These are phyloP conservation scores for Pseudocercospora musae DNA, from an alignment of 2,329 filamentous ascomycete species.

Conservation along the genomic window DNA sequence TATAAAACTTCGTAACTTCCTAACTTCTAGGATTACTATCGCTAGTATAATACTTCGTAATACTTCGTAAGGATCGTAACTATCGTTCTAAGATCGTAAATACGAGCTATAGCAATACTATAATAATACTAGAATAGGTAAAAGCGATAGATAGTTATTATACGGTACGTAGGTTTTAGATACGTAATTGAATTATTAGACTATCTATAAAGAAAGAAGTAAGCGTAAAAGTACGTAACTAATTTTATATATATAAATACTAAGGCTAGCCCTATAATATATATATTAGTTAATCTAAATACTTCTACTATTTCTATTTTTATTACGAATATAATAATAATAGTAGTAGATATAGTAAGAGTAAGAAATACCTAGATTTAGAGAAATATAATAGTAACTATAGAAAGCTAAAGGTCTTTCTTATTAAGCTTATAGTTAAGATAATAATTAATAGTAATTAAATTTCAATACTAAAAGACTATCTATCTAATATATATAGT, in stretches of 20 bases:
- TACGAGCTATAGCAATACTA: background rate
- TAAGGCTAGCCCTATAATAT: background rate
- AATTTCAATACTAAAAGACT: too few species aligned
- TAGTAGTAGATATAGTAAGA: too few species aligned
- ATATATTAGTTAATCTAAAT: too few species aligned
- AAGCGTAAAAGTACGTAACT: background rate
- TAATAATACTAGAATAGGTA: background rate
- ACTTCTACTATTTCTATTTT: too few species aligned
- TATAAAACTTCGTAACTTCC: background rate
- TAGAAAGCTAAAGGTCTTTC: too few species aligned
- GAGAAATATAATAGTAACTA: too few species aligned
- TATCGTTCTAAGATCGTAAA: background rate
- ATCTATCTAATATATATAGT: too few species aligned
- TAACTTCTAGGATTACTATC: background rate
- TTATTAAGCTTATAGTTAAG: too few species aligned
- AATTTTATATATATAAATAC: background rate
- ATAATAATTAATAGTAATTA: too few species aligned
- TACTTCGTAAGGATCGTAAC: background rate
- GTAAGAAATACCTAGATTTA: too few species aligned
- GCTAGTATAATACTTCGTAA: background rate
- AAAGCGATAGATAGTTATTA: background rate
- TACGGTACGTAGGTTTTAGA: background rate
- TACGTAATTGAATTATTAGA: background rate
- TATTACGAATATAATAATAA: too few species aligned
- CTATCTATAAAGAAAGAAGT: background rate